phyloP scores from a whole-genome alignment of 139 green algal genomes.

The Auxenochlorella protothecoides region DNA sequence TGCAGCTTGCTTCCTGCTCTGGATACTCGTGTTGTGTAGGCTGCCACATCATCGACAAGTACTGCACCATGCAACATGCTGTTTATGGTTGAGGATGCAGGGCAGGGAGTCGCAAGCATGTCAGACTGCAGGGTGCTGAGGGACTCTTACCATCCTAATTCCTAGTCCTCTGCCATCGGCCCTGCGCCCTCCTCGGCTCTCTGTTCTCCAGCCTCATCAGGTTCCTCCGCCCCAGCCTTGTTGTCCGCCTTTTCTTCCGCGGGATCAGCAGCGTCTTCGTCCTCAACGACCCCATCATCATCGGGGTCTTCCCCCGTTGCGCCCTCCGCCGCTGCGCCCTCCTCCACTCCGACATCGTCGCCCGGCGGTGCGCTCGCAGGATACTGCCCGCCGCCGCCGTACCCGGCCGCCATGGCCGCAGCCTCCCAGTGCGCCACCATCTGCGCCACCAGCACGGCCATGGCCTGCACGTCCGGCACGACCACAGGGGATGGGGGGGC shows the following conservation, averaged over 20 bases:
- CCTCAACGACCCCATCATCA: not conserved
- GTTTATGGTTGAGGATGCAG: too few species aligned
- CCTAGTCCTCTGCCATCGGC: not conserved
- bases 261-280: not conserved
- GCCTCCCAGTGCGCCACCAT: conserved; percentile 41
- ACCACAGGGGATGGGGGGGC: conserved; percentile 16
- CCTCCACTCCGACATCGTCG: too few species aligned
- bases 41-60: too few species aligned
- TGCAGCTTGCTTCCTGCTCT: too few species aligned
- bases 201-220: not conserved
- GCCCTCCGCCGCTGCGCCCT: too few species aligned
- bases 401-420: not conserved
- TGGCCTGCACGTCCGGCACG: conserved; percentile 32
- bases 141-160: not conserved
- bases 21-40: too few species aligned
- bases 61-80: too few species aligned
- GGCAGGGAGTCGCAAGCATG: too few species aligned
- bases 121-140: too few species aligned
- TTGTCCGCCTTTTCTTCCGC: not conserved
- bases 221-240: not conserved
- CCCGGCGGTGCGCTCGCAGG: too few species aligned
- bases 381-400: not conserved
- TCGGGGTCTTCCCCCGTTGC: not conserved
- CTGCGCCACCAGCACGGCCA: conserved; percentile 41
- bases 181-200: not conserved